Conservation (phyloP, 305 asterid species). For the Plantago coronopus region DNA sequence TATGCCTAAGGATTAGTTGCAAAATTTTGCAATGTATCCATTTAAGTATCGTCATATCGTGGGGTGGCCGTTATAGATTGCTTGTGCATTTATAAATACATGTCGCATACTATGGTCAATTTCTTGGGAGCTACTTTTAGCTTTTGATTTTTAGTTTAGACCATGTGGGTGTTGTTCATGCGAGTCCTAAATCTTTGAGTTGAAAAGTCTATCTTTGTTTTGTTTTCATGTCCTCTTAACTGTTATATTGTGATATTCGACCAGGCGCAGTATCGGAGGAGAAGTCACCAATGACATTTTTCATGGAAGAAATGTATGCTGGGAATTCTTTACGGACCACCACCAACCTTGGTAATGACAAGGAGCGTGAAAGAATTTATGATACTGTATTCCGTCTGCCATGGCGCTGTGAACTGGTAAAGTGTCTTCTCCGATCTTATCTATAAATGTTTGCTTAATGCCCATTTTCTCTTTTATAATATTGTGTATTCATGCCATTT, state of each 20-base stretch:
- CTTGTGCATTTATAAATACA: neutral
- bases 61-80: no score
- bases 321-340: conserved; percentile 90
- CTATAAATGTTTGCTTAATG: neutral
- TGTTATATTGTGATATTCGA: conserved; percentile 22
- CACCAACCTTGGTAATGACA: conserved; percentile 69
- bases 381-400: conserved; percentile 95
- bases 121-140: neutral
- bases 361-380: conserved; percentile 91
- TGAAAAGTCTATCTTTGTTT: conserved; percentile 12
- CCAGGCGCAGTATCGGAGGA: conserved; percentile 62
- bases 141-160: neutral
- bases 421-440: conserved; percentile 21
- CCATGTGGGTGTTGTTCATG: conserved; percentile 7
- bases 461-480: conserved; percentile 12
- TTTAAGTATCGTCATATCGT: no score
- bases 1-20: neutral
- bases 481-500: conserved; percentile 1
- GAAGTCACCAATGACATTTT: conserved; percentile 75
- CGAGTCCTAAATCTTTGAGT: conserved; percentile 4
- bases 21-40: neutral
- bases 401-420: conserved; percentile 99
- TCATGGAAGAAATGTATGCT: conserved; percentile 83
- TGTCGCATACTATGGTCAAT: conserved; percentile 10
- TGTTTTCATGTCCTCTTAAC: conserved; percentile 25